A percentile compares a stretch with the other conserved stretches of the same genome.
Evolutionary conservation across 306 rosid species (phyloP).

Genomic region (Hylodesmum podocarpum): DNA sequence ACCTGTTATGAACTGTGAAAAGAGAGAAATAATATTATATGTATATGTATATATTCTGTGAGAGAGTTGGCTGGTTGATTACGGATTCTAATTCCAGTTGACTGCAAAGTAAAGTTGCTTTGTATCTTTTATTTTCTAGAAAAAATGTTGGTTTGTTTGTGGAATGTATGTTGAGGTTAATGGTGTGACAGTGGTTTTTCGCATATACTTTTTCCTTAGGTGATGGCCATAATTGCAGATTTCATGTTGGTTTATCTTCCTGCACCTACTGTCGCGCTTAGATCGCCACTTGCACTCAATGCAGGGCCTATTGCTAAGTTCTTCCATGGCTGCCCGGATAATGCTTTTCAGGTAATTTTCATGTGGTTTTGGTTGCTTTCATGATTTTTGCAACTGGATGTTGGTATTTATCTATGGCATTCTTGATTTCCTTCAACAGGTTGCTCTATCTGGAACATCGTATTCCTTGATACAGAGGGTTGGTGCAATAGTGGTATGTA

Average conservation of each 20-base stretch:
- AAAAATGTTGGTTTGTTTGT: neutral
- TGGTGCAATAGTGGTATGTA: slow-evolving; percentile 71
- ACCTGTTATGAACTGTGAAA: too few species aligned
- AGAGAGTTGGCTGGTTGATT: too few species aligned
- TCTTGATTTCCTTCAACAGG: slow-evolving; percentile 36
- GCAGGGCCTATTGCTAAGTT: slow-evolving; percentile 79
- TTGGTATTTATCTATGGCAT: slow-evolving; percentile 11
- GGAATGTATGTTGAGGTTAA: neutral
- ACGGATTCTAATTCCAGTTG: too few species aligned
- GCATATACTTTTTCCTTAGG: slow-evolving; percentile 44
- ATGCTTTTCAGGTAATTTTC: slow-evolving; percentile 89
- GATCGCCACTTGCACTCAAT: slow-evolving; percentile 60
- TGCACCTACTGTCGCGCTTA: slow-evolving; percentile 88
- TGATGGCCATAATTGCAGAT: slow-evolving; percentile 94
- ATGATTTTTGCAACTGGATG: neutral
- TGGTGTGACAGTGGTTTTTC: neutral
- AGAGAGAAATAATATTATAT: too few species aligned
- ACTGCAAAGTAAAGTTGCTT: too few species aligned
- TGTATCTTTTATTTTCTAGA: too few species aligned
- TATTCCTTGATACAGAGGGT: slow-evolving; percentile 53
- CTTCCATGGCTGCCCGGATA: slow-evolving; percentile 94
- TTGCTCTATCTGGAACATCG: slow-evolving; percentile 55
- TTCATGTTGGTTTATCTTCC: slow-evolving; percentile 94
- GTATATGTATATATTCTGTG: too few species aligned
- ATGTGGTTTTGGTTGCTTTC: slow-evolving; percentile 9